These are phyloP conservation scores for Hirsutella rhossiliensis DNA, from an alignment of 2,329 filamentous ascomycete species.

Conservation along the genomic window DNA sequence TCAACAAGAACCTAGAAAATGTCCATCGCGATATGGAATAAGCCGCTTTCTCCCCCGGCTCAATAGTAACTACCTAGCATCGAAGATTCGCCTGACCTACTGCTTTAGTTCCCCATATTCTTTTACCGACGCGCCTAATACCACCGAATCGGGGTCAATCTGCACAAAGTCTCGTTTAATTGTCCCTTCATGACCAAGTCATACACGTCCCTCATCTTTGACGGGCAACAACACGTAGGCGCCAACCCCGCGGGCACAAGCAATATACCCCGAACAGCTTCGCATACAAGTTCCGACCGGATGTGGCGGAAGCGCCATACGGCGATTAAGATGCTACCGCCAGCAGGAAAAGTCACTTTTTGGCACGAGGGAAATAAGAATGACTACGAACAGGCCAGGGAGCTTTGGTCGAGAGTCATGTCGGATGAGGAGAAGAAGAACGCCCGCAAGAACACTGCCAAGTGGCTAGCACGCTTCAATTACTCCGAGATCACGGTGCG, in stretches of 20 bases:
- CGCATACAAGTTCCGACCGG: background rate
- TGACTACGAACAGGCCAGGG: background rate
- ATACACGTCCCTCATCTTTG: background rate
- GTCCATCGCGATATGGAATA: background rate
- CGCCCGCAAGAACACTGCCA: background rate
- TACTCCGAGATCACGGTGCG: background rate
- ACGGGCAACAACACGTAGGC: background rate
- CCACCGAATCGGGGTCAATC: background rate
- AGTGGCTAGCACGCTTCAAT: background rate
- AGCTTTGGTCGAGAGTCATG: background rate
- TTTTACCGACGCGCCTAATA: background rate
- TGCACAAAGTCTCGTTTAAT: background rate
- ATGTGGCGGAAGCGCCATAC: background rate
- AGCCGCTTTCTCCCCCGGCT: background rate
- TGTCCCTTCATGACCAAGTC: background rate
- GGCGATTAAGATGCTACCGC: background rate
- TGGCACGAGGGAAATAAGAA: background rate
- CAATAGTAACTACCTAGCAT: background rate
- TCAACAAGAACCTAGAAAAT: background rate
- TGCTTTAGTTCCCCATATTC: background rate
- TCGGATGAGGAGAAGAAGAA: background rate
- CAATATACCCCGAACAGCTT: background rate
- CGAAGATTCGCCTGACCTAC: background rate
- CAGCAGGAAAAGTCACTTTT: background rate
- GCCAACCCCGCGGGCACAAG: background rate